phyloP scores from a whole-genome alignment of 208 protist genomes.

The Balamuthia mandrillaris region DNA sequence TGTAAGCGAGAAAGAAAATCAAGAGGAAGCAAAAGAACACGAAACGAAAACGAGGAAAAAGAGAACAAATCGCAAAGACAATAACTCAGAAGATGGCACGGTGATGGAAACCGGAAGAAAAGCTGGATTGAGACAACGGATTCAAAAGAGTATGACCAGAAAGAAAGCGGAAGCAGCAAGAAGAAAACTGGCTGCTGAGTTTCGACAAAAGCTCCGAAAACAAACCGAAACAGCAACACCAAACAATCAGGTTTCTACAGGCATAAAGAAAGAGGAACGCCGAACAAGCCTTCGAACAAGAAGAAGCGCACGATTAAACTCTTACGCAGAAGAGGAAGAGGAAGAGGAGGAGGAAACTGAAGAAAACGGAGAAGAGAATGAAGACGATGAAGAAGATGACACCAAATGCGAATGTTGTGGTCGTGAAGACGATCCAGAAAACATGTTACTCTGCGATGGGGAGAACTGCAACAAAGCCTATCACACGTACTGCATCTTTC shows the following conservation, averaged over 20 bases:
- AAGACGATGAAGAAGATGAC: conserved; percentile 22
- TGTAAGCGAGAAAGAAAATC: no score
- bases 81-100: neutral
- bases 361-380: neutral
- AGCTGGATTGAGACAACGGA: neutral
- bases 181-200: neutral
- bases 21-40: neutral
- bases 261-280: no score
- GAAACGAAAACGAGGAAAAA: neutral
- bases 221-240: neutral
- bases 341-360: neutral
- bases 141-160: neutral
- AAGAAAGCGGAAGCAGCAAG: neutral
- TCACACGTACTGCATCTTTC: conserved; percentile 54
- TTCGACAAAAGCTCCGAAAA: neutral
- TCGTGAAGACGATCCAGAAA: conserved; percentile 43
- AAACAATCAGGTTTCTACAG: no score
- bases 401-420: conserved; percentile 47
- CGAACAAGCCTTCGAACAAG: no score
- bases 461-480: conserved; percentile 52
- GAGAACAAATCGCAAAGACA: neutral
- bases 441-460: conserved; percentile 50
- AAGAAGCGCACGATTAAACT: no score
- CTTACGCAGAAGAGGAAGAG: no score
- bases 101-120: neutral